phyloP scores from a whole-genome alignment of 495 filamentous ascomycete genomes.

The Opeltia flavorubescens region DNA sequence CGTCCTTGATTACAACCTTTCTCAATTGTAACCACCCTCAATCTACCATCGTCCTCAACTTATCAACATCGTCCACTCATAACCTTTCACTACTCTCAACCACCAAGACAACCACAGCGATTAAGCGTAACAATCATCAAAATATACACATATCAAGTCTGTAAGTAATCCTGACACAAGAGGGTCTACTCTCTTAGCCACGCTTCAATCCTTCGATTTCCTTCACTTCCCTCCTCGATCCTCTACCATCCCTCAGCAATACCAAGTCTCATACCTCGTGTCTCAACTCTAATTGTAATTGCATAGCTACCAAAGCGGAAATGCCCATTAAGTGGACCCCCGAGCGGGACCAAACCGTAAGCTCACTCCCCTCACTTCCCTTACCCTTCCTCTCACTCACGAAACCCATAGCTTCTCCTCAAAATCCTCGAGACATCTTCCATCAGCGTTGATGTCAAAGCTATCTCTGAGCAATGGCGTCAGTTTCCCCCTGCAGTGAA shows the following conservation, averaged over 20 bases:
- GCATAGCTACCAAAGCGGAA: neutral
- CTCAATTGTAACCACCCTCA: neutral
- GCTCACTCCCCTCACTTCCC: neutral
- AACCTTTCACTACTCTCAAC: no score
- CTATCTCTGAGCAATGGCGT: conserved; percentile 32
- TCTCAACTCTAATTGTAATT: no score
- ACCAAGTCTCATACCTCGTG: neutral
- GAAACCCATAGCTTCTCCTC: conserved; percentile 25
- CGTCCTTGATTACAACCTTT: neutral
- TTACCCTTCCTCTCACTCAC: neutral
- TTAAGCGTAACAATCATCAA: neutral
- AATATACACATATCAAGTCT: neutral
- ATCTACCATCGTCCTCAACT: neutral
- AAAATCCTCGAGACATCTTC: conserved; percentile 34
- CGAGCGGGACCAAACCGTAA: conserved; percentile 27
- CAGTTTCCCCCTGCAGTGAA: conserved; percentile 15
- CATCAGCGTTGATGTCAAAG: conserved; percentile 24
- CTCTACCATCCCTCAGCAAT: neutral
- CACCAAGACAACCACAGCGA: no score
- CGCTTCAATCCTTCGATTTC: neutral
- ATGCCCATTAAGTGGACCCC: conserved; percentile 32
- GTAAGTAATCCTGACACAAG: neutral
- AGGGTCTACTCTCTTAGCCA: neutral
- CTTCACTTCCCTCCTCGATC: neutral
- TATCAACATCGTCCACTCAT: neutral